Base-by-base conservation (phyloP, 148 eudicot genomes). In the Gaultheria prostrata region DNA sequence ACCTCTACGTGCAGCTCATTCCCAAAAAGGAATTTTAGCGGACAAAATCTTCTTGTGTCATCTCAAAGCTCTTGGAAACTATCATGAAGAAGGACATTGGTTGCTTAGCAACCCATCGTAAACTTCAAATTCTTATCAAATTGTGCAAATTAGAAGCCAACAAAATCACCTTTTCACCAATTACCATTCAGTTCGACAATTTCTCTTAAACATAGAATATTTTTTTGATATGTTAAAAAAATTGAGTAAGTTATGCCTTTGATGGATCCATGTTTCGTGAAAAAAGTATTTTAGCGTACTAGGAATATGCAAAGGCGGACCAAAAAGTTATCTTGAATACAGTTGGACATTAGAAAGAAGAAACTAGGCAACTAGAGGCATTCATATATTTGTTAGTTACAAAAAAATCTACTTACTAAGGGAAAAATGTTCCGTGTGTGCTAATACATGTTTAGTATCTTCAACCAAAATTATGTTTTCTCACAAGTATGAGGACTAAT, bases 21-120 rank as follows among this genome's bases (percentile, higher is more conserved):
- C 32, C 43, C 15, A 26, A 24, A 18, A 35, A 18, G 76, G 2
- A 72, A 35, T 35, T 35, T 15, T 72, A 72, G 21, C 1, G 14
- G 71, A 65, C 48, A 72, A 32, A 32, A 17, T 32, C 11, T 72
- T 35, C 48, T 70, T 32, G 73, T 10, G 73, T 12, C 39, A 28
- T 69, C 73, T 69, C 39, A 69, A 69, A 69, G 73, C 73, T 26
- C 73, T 69, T 14, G 74, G 74, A 71, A 71, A 33, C 75, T 6
- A 71, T 71, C 48, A 71, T 35, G 76, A 71, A 71, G 76, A 32
- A 46, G 39, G 76, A 17, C 76, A 33, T 35, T 10, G 4, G 20
- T 71, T 1, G 45, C 46, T 46, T 15, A 32, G 7, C 76, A 71
- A 6, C 76, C 48, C 6, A 8, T 15, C 11, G 1, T 65, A 6